Conservation (phyloP, 331 rosid genomes). For the Erythrophleum ivorense region DNA sequence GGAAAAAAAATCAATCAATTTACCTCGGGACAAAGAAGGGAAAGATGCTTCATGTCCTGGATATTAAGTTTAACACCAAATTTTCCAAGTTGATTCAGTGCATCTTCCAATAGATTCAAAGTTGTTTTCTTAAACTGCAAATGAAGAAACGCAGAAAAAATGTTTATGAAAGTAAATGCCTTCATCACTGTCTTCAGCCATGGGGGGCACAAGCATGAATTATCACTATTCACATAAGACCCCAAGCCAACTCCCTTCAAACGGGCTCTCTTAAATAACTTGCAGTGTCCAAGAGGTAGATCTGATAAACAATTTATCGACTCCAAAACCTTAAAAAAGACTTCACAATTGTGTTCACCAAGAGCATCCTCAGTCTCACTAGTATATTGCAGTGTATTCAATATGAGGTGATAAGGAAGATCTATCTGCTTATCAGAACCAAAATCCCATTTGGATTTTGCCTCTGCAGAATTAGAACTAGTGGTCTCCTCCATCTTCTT, state of each 20-base stretch:
- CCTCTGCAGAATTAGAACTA: slow-evolving; percentile 20
- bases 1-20: slow-evolving; percentile 31
- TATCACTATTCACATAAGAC: slow-evolving; percentile 24
- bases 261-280: slow-evolving; percentile 53
- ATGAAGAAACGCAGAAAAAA: slow-evolving; percentile 63
- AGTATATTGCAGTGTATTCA: slow-evolving; percentile 48
- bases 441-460: slow-evolving; percentile 37
- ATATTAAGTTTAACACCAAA: slow-evolving; percentile 58
- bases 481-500: slow-evolving; percentile 34
- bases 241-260: slow-evolving; percentile 42
- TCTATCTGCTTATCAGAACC: slow-evolving; percentile 50
- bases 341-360: slow-evolving; percentile 52
- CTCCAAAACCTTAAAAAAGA: slow-evolving; percentile 61
- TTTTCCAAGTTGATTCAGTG: slow-evolving; percentile 55
- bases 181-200: slow-evolving; percentile 86
- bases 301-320: slow-evolving; percentile 68
- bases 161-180: slow-evolving; percentile 76
- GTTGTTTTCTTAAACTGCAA: slow-evolving; percentile 52
- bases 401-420: slow-evolving; percentile 58
- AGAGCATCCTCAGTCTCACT: slow-evolving; percentile 36
- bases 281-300: slow-evolving; percentile 65
- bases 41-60: slow-evolving; percentile 66
- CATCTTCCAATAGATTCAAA: slow-evolving; percentile 54
- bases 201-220: slow-evolving; percentile 71
- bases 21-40: slow-evolving; percentile 79